Conservation (phyloP, 129 eudicot genomes). For the Saussurea involucrata region DNA sequence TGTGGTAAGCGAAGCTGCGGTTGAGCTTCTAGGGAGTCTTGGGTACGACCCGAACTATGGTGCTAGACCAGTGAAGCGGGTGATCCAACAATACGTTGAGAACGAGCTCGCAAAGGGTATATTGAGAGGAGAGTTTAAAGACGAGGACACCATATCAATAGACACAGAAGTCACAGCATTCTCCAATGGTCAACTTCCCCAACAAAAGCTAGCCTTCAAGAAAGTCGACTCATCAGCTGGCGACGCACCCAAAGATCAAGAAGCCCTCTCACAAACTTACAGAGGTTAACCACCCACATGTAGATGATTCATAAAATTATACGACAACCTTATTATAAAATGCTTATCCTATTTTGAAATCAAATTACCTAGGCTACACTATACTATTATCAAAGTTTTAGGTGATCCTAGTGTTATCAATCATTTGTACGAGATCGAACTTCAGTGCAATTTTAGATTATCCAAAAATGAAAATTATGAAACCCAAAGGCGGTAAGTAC, state of each 20-base stretch:
- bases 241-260: conserved; percentile 35
- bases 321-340: conserved; percentile 12
- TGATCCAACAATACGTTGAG: conserved; percentile 86
- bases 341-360: conserved; percentile 5
- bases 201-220: conserved; percentile 76
- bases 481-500: too few species aligned
- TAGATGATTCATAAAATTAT: conserved; percentile 3
- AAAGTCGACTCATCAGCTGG: conserved; percentile 31
- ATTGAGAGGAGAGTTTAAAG: conserved; percentile 88
- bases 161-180: conserved; percentile 90
- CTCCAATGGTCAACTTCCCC: conserved; percentile 87
- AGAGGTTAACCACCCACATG: conserved; percentile 1
- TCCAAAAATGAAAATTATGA: too few species aligned
- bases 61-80: conserved; percentile 96
- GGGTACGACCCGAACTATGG: conserved; percentile 98
- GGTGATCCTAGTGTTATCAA: background rate
- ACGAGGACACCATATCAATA: conserved; percentile 68
- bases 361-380: background rate
- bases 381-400: background rate
- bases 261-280: conserved; percentile 39
- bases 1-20: conserved; percentile 65
- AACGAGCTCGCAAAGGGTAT: conserved; percentile 96
- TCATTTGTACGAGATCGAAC: background rate
- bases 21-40: conserved; percentile 69
- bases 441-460: too few species aligned